Conservation (phyloP, 169 alveolate species). For the Condylostoma magnum region DNA sequence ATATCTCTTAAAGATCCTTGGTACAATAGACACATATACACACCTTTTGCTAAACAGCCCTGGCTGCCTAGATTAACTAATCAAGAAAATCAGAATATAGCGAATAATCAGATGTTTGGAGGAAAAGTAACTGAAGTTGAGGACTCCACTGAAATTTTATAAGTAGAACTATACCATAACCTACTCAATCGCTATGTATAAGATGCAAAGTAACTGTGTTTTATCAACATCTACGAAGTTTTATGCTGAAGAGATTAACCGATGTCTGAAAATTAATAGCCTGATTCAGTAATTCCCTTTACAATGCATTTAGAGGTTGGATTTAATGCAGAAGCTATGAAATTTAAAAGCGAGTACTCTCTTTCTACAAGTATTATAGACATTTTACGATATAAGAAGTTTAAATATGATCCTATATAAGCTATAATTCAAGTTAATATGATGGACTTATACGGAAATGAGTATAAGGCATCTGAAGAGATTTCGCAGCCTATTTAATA, state of each 20-base stretch:
- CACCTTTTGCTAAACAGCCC: conserved; percentile 7
- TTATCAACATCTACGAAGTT: background rate
- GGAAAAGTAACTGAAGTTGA: background rate
- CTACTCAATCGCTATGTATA: conserved; percentile 13
- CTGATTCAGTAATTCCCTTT: conserved; percentile 17
- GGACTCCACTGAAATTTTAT: too few relatives aligned
- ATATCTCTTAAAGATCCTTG: conserved; percentile 17
- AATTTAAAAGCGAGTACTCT: background rate
- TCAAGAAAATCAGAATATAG: background rate
- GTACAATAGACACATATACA: conserved; percentile 18
- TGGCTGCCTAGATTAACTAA: conserved; percentile 18
- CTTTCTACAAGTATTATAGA: background rate
- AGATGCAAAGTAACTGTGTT: conserved; percentile 10
- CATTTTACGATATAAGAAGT: background rate
- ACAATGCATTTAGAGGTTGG: conserved; percentile 11
- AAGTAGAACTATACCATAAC: too few relatives aligned
- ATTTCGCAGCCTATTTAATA: background rate
- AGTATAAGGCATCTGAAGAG: background rate
- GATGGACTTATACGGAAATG: conserved; percentile 11
- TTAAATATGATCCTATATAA: background rate
- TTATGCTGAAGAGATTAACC: background rate
- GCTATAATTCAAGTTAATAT: background rate
- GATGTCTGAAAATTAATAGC: background rate
- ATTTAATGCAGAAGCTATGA: background rate
- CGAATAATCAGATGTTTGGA: background rate